Evolutionary conservation across 2,329 filamentous ascomycete genomes (phyloP), one percentile per base, ranked within the genome.

Genomic region (Penicillium verrucosum): DNA sequence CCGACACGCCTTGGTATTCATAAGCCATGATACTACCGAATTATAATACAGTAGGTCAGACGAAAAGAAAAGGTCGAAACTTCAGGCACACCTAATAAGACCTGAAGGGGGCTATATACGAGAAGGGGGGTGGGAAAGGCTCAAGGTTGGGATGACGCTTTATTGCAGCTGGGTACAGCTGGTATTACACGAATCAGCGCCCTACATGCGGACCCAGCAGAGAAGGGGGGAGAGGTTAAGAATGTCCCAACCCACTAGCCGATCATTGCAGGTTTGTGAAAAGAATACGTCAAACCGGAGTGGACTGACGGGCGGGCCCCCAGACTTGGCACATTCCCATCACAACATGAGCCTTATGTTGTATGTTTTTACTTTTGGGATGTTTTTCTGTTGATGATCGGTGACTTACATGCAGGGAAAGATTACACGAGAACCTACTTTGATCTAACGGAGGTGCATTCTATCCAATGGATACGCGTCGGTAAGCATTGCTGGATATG

Each of bases 231-330:
- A 14, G 30, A 51, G 27, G 52, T 59, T 61, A 53, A 57, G 38
- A 57, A 55, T 57, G 37, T 41, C 30, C 30, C 48, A 23, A 54
- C 47, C 46, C 43, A 36, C 47, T 56, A 53, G 64, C 48, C 47
- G 62, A 66, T 66, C 59, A 29, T 47, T 61, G 57, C 60, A 59
- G 51, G 14, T 43, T 57, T 47, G 48, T 49, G 45, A 40, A 53
- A 48, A 44, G 25, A 48, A 60, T 65, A 66, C 58, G 61, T 64
- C 64, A 66, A 61, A 53, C 51, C 52, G 34, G 38, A 54, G 50
- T 49, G 51, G 58, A 51, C 32, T 45, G 47, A 49, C 32, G 51
- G 51, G 58, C 44, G 56, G 53, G 49, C 30, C 42, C 36, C 21
- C 38, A 36, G 40, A 45, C 48, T 49, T 61, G 54, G 58, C 57